Base-by-base conservation (phyloP, 1,284 basidiomycete genomes). In the Sparassis latifolia region DNA sequence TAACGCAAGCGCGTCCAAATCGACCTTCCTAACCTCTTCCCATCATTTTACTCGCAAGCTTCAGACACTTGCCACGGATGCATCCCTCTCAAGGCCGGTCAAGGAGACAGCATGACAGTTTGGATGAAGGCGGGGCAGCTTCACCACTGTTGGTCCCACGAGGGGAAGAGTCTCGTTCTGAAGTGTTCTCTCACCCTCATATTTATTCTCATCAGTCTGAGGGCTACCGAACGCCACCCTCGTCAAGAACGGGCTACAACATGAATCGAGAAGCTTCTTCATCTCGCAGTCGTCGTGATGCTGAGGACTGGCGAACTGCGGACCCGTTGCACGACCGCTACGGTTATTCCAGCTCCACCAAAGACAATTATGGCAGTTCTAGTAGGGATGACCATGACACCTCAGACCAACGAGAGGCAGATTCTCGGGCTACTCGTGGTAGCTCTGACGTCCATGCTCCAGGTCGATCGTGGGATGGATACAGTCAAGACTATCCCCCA, bases 261-360 rank as follows among this genome's bases (percentile, higher is more conserved):
- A 42, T 42, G 40, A 42, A 27, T 6, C 6, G 27, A 42, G 40
- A 42, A 28, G 28, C 6, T 27, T 42, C 40, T 6, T 42, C 40
- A 7, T 42, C 78, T 55, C 72, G 75, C 51, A 64, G 60, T 58
- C 75, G 75, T 55, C 73, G 70, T 59, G 77, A 77, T 49, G 61
- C 66, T 52, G 78, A 78, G 53, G 70, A 71, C 52, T 80, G 81
- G 80, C 74, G 72, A 52, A 66, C 69, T 51, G 63, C 67, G 49
- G 75, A 79, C 55, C 56, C 71, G 30, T 66, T 20, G 20, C 20
- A 20, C 20, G 20, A 20, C 20, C 67, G 52, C 61, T 62, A 47
- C 33, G 61, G 29, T 53, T 60, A 54, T 79, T 80, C 62, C 61
- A 75, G 57, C 61, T 66, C 69, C 51, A 47, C 66, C 37, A 69